These are phyloP conservation scores for Xylariaceae sp. DNA, from an alignment of 2,329 filamentous ascomycete species.

Conservation along the genomic window DNA sequence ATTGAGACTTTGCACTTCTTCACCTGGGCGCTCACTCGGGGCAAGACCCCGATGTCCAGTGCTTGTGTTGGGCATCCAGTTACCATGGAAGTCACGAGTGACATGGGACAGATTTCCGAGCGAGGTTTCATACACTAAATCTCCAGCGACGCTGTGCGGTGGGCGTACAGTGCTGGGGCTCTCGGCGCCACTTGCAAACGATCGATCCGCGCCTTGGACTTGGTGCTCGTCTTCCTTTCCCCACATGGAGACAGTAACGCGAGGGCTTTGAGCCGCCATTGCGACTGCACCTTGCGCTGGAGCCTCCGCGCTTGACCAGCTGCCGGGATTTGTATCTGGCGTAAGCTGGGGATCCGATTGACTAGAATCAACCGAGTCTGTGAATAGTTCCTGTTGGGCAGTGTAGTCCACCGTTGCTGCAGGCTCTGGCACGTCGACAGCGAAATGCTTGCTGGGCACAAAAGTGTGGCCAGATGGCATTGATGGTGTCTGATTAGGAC, in stretches of 20 bases:
- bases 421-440: slow-evolving; percentile 21
- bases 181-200: slow-evolving; percentile 32
- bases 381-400: slow-evolving; percentile 36
- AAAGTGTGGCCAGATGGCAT: slow-evolving; percentile 44
- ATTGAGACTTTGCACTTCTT: slow-evolving; percentile 49
- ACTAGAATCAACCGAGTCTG: slow-evolving; percentile 31
- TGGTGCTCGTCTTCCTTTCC: slow-evolving; percentile 40
- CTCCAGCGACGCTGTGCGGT: slow-evolving; percentile 38
- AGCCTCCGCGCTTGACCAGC: slow-evolving; percentile 50
- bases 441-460: slow-evolving; percentile 2
- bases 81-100: slow-evolving; percentile 40
- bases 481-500: slow-evolving; percentile 51
- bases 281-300: slow-evolving; percentile 36
- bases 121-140: slow-evolving; percentile 27
- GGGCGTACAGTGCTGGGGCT: slow-evolving; percentile 34
- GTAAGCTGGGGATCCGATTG: slow-evolving; percentile 43
- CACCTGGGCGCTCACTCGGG: slow-evolving; percentile 42
- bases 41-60: slow-evolving; percentile 47
- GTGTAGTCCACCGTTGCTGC: slow-evolving; percentile 43
- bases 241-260: slow-evolving; percentile 57
- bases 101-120: slow-evolving; percentile 23
- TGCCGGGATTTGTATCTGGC: slow-evolving; percentile 48
- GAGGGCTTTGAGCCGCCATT: slow-evolving; percentile 51
- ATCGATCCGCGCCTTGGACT: slow-evolving; percentile 40
- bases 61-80: slow-evolving; percentile 39